Evolutionary conservation across 169 alveolate genomes (phyloP).

Genomic region (Theileria annulata): DNA sequence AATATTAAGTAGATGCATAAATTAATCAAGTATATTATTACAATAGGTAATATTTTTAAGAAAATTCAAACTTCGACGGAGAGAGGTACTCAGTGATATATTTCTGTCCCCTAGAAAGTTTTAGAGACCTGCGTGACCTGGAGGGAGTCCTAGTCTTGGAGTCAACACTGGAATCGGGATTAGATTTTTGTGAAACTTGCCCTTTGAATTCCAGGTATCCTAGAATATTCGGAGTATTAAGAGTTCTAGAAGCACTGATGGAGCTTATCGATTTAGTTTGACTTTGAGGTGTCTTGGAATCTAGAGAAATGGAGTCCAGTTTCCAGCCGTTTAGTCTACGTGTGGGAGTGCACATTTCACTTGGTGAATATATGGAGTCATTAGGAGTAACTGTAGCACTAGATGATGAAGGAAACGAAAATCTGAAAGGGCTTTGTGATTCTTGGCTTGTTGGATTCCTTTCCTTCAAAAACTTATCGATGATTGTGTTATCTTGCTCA

Average conservation of each 20-base stretch:
- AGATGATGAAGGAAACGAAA: too few species aligned
- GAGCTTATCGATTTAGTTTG: background rate
- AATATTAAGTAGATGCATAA: too few species aligned
- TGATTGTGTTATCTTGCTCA: background rate
- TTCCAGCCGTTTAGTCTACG: slow-evolving; percentile 9
- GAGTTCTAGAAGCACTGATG: background rate
- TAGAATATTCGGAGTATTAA: background rate
- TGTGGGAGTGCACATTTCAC: slow-evolving; percentile 9
- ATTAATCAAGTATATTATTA: too few species aligned
- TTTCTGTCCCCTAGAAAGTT: background rate
- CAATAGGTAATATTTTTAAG: too few species aligned
- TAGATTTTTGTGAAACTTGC: background rate
- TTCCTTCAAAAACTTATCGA: background rate
- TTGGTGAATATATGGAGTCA: background rate
- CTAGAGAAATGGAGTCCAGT: background rate
- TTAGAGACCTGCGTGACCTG: background rate
- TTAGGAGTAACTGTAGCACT: too few species aligned
- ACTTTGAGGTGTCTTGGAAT: background rate
- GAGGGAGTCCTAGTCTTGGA: background rate
- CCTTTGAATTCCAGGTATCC: background rate
- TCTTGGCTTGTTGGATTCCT: background rate
- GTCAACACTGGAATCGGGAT: slow-evolving; percentile 8
- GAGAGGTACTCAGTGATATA: slow-evolving; percentile 4
- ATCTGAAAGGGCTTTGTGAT: too few species aligned
- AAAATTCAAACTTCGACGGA: background rate